These are phyloP conservation scores for Alternaria sp. DNA, from an alignment of 2,329 filamentous ascomycete genomes.

Conservation along the genomic window DNA sequence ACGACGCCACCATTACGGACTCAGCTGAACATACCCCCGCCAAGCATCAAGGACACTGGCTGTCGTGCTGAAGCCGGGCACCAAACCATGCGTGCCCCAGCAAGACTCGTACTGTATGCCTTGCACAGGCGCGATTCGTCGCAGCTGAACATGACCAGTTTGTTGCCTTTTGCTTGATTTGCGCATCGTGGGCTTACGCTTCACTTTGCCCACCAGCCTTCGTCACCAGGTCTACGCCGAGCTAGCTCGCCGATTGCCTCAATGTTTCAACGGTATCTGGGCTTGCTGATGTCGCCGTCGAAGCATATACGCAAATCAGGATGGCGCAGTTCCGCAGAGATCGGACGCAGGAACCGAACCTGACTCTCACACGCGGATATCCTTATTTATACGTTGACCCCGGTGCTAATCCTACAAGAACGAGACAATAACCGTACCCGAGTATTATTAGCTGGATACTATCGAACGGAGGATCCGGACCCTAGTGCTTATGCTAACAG, in stretches of 20 bases:
- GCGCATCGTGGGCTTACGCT: slow-evolving; percentile 39
- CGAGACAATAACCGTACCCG: slow-evolving; percentile 19
- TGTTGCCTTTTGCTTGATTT: slow-evolving; percentile 21
- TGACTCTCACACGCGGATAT: slow-evolving; percentile 24
- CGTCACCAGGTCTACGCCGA: slow-evolving; percentile 20
- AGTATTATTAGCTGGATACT: slow-evolving; percentile 38
- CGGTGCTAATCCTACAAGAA: slow-evolving; percentile 42
- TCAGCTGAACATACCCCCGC: slow-evolving; percentile 43
- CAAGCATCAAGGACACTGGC: slow-evolving; percentile 34
- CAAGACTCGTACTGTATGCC: slow-evolving; percentile 44
- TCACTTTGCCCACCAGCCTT: slow-evolving; percentile 20
- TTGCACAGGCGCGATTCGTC: slow-evolving; percentile 41
- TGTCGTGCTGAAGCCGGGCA: slow-evolving; percentile 33
- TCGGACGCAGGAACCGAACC: slow-evolving; percentile 31
- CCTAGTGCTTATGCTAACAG: slow-evolving; percentile 50
- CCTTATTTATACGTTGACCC: slow-evolving; percentile 41
- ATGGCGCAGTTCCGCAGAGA: slow-evolving; percentile 11
- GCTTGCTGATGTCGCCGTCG: slow-evolving; percentile 15
- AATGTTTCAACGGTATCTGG: slow-evolving; percentile 11
- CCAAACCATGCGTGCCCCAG: slow-evolving; percentile 40
- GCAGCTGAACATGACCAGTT: slow-evolving; percentile 47
- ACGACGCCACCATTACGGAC: slow-evolving; percentile 41
- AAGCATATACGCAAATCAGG: slow-evolving; percentile 13
- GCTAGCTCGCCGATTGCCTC: slow-evolving; percentile 10
- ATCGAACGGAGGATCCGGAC: slow-evolving; percentile 31